These are phyloP conservation scores for Claviceps sorghi DNA, from an alignment of 2,329 filamentous ascomycete genomes.

Conservation along the genomic window DNA sequence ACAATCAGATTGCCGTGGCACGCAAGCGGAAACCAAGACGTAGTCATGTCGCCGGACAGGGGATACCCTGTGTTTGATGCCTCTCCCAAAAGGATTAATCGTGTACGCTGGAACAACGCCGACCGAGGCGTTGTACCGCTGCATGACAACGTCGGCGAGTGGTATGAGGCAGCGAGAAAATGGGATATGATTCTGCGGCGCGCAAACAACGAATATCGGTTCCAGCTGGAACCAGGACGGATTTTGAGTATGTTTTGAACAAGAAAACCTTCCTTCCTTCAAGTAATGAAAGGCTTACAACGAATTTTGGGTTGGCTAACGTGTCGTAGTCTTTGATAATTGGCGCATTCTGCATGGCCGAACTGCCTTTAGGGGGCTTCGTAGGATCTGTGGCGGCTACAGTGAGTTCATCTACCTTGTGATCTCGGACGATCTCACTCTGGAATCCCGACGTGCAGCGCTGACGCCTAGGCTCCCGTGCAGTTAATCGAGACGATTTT, in stretches of 20 bases:
- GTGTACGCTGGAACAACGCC: conserved; percentile 86
- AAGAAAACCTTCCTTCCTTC: neutral
- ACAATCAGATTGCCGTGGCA: conserved; percentile 55
- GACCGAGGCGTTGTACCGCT: conserved; percentile 62
- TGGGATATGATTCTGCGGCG: conserved; percentile 58
- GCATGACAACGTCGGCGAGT: conserved; percentile 35
- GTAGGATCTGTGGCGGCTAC: conserved; percentile 84
- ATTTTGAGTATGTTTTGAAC: conserved; percentile 46
- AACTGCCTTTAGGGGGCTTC: conserved; percentile 64
- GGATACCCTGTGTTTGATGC: conserved; percentile 60
- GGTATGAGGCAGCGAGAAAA: conserved; percentile 68
- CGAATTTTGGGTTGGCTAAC: neutral
- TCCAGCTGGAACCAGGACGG: conserved; percentile 64
- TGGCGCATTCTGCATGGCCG: conserved; percentile 88
- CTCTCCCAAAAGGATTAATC: conserved; percentile 28
- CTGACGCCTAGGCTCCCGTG: neutral
- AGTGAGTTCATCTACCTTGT: conserved; percentile 38
- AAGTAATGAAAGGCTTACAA: neutral
- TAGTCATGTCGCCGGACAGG: conserved; percentile 59
- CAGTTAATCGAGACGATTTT: conserved; percentile 70
- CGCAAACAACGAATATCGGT: conserved; percentile 56
- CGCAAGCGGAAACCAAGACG: conserved; percentile 77
- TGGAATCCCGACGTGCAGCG: neutral
- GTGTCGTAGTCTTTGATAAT: conserved; percentile 68
- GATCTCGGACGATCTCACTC: neutral